Conservation (phyloP, 805 yeast genomes). For the Tetrapisispora taiwanensis region DNA sequence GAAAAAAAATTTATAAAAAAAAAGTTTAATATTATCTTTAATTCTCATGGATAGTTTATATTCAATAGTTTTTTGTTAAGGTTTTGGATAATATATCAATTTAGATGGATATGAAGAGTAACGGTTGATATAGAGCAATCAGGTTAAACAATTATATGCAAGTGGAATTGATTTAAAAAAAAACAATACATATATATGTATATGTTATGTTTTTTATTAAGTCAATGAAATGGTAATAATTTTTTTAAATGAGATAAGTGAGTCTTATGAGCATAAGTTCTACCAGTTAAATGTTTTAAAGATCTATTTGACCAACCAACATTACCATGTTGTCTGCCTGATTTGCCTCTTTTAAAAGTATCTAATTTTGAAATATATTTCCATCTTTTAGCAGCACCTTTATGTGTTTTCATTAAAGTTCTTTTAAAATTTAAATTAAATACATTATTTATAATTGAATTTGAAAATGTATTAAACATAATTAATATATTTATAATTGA, state of each 20-base stretch:
- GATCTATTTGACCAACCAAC: slow-evolving; percentile 70
- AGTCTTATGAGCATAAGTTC: slow-evolving; percentile 41
- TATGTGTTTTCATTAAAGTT: slow-evolving; percentile 57
- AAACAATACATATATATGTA: too few relatives aligned
- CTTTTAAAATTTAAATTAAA: not conserved
- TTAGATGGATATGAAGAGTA: too few relatives aligned
- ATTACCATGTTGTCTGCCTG: slow-evolving; percentile 89
- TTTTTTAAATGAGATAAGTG: slow-evolving; percentile 53
- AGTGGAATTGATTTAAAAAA: too few relatives aligned
- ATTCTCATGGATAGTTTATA: too few relatives aligned
- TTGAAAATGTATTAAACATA: not conserved
- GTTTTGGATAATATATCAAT: too few relatives aligned
- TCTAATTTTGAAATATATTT: slow-evolving; percentile 29
- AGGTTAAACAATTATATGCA: too few relatives aligned
- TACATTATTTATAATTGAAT: not conserved
- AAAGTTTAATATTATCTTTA: not conserved
- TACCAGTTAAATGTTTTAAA: slow-evolving; percentile 50
- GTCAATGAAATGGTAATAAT: slow-evolving; percentile 37
- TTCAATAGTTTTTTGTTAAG: too few relatives aligned
- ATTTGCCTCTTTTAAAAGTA: slow-evolving; percentile 58
- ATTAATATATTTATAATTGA: not conserved
- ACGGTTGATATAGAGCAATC: too few relatives aligned
- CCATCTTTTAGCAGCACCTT: slow-evolving; percentile 83
- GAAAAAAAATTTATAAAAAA: too few relatives aligned
- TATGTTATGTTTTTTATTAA: too few relatives aligned